Percentiles rank a stretch among this genome's conserved stretches.
These are phyloP conservation scores for Agarophyton chilense DNA, from an alignment of 23 red algal species.

Conservation along the genomic window DNA sequence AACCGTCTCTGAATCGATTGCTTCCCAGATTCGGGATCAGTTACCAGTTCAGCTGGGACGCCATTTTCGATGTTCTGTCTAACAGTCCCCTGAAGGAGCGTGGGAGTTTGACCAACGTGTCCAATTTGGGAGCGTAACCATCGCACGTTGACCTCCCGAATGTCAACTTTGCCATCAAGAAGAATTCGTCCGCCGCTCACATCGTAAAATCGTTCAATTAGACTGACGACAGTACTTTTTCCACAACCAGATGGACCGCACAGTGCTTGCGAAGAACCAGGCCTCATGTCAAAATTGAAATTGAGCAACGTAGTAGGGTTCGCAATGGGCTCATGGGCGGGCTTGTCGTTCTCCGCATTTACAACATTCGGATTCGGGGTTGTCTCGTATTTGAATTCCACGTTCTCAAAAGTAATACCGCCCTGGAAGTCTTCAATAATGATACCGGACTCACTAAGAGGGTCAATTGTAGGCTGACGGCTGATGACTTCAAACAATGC, in stretches of 20 bases:
- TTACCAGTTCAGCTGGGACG: not conserved
- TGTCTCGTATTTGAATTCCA: slow-evolving; percentile 79
- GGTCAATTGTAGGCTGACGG: slow-evolving; percentile 36
- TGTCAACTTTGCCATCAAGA: slow-evolving; percentile 55
- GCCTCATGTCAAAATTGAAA: not conserved
- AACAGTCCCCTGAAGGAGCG: slow-evolving; percentile 71
- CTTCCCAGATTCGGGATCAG: not conserved
- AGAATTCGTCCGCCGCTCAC: slow-evolving; percentile 52
- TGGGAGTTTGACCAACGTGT: slow-evolving; percentile 75
- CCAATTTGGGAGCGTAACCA: slow-evolving; percentile 77
- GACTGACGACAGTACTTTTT: slow-evolving; percentile 44
- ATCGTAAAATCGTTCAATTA: slow-evolving; percentile 50
- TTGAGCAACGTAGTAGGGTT: not conserved
- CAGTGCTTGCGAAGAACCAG: slow-evolving; percentile 20
- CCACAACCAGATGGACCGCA: slow-evolving; percentile 2
- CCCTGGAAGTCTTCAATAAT: slow-evolving; percentile 43
- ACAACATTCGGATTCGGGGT: not conserved
- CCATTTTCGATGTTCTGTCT: slow-evolving; percentile 79
- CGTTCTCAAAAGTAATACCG: slow-evolving; percentile 64
- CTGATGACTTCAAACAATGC: slow-evolving; percentile 52
- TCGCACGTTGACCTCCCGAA: slow-evolving; percentile 55
- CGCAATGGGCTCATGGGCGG: not conserved
- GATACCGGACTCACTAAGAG: slow-evolving; percentile 23
- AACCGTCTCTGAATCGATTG: not conserved
- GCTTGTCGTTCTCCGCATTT: not conserved